Base-by-base conservation (phyloP, 495 filamentous ascomycete genomes). In the Neurospora sp. region DNA sequence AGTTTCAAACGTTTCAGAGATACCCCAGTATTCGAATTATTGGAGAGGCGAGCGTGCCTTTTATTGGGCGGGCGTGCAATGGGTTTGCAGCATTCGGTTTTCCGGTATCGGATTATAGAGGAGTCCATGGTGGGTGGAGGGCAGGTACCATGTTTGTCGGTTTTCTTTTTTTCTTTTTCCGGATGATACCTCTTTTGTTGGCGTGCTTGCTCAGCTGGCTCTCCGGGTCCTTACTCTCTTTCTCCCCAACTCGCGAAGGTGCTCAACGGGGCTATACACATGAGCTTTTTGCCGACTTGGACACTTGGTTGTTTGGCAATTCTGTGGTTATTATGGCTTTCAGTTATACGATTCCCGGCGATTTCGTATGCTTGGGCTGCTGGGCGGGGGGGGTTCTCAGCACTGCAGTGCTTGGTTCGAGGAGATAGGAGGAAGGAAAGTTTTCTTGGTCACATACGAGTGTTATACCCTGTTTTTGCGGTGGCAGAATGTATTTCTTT, bases 101-200 rank as follows among this genome's bases (percentile, higher is more conserved):
- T 31, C 54, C 54, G 69, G 70, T 27, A 74, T 69, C 42, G 73
- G 20, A 44, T 76, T 54, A 78, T 83, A 80, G 79, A 81, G 80
- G 81, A 79, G 76, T 83, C 66, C 73, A 62, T 71, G 71, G 72
- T 46, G 71, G 62, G 72, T 72, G 38, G 74, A 38, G 37, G n/a
- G 62, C 54, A 16, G 14, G 54, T 62, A 23, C 18, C 70, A 71
- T 71, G 31, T 46, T 46, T 72, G 23, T 69, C 42, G 16, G 41
- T 38, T 35, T 23, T 49, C 18, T 60, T 72, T 14, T 31, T 62
- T 49, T 44, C 35, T 74, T 75, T 39, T 54, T 74, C 54, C 54
- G 42, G 74, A 72, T 74, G 72, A 77, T 76, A 74, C 70, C 77
- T 74, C 73, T 69, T 73, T 70, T 73, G 35, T 70, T 75, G 62